Evolutionary conservation across 306 rosid species (phyloP).

Genomic region (Lathyrus tuberosus): DNA sequence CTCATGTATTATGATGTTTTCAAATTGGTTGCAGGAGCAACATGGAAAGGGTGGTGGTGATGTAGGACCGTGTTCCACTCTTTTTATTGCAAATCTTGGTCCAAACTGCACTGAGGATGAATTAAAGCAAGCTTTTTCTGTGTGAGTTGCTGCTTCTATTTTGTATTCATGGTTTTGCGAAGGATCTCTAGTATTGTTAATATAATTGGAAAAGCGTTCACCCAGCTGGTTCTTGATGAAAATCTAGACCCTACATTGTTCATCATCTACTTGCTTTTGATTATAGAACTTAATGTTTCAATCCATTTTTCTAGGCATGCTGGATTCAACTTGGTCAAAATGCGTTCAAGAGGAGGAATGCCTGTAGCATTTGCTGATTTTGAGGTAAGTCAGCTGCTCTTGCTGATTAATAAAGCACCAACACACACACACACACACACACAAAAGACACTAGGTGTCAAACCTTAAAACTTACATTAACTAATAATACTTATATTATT

Average conservation of each 20-base stretch:
- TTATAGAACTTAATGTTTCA: conserved; percentile 30
- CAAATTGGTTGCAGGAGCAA: conserved; percentile 63
- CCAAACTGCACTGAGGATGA: conserved; percentile 90
- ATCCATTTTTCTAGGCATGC: conserved; percentile 55
- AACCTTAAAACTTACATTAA: background rate
- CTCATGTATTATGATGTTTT: conserved; percentile 26
- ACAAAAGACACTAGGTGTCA: background rate
- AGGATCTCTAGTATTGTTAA: conserved; percentile 12
- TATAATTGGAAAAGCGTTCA: conserved; percentile 23
- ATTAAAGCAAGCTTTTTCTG: conserved; percentile 72
- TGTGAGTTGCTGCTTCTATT: conserved; percentile 60
- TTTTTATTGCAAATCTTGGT: conserved; percentile 95
- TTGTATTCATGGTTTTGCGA: conserved; percentile 16
- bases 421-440: background rate
- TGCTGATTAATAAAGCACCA: background rate
- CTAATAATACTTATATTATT: background rate
- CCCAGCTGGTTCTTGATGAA: conserved; percentile 34
- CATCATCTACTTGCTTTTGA: conserved; percentile 32
- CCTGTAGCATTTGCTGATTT: conserved; percentile 99
- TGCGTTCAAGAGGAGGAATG: conserved; percentile 97
- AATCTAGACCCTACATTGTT: conserved; percentile 28
- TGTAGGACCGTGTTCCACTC: conserved; percentile 77
- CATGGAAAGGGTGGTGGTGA: conserved; percentile 50
- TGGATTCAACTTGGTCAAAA: conserved; percentile 80
- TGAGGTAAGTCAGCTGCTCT: conserved; percentile 53